Evolutionary conservation across 176 grass and related monocot species (phyloP).

Genomic region (sorghum (Sorghum bicolor)): Sorghum_bicolor_NCBIv3 NC_012878.2:54083501-54084000

Average conservation of each 20-base stretch:
- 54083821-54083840: too few relatives aligned
- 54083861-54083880: neutral
- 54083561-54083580: neutral
- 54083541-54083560: neutral
- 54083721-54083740: neutral
- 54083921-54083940: neutral
- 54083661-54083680: neutral
- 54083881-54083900: neutral
- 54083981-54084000: conserved; percentile 29
- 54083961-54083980: neutral
- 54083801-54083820: neutral
- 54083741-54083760: neutral
- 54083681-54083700: neutral
- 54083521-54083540: neutral
- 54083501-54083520: neutral
- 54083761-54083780: neutral
- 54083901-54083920: neutral
- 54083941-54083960: neutral
- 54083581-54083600: neutral
- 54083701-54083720: neutral
- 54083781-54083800: neutral
- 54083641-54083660: neutral
- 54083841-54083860: neutral
- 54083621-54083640: neutral
- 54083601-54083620: neutral